These are phyloP conservation scores for Pyropia haitanensis DNA, from an alignment of 23 red algal species.

Conservation along the genomic window DNA sequence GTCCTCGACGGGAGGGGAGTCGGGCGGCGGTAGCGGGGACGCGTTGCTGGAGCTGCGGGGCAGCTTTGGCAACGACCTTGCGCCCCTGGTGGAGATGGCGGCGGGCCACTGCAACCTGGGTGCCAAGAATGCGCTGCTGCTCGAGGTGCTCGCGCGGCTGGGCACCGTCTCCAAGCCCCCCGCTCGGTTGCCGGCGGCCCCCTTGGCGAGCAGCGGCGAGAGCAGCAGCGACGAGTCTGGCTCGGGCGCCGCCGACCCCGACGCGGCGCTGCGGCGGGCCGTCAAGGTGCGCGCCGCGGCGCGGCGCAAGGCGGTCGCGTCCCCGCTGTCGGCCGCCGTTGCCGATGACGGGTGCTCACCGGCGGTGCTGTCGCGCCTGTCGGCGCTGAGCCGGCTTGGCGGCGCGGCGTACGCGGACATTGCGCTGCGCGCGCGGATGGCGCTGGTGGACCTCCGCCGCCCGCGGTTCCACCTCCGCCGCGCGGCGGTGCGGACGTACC, in stretches of 20 bases:
- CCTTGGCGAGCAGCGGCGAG: no score
- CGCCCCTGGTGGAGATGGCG: slow-evolving; percentile 71
- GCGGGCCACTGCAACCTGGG: slow-evolving; percentile 70
- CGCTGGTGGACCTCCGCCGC: slow-evolving; percentile 52
- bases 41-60: slow-evolving; percentile 83
- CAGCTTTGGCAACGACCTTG: slow-evolving; percentile 61
- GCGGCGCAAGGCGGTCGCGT: no score
- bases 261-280: no score
- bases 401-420: slow-evolving; percentile 75
- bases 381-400: slow-evolving; percentile 74
- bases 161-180: neutral
- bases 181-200: no score
- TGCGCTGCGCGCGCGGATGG: slow-evolving; percentile 74
- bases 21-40: slow-evolving; percentile 30
- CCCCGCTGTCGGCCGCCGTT: neutral
- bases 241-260: no score
- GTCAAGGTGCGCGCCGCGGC: no score
- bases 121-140: slow-evolving; percentile 62
- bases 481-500: slow-evolving; percentile 12
- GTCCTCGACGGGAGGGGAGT: no score
- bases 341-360: slow-evolving; percentile 37
- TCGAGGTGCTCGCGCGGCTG: slow-evolving; percentile 59
- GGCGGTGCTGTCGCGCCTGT: slow-evolving; percentile 47
- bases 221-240: no score
- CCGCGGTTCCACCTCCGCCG: slow-evolving; percentile 59